Conservation (phyloP, 140 eudicot genomes). For the Erigeron philadelphicus region DNA sequence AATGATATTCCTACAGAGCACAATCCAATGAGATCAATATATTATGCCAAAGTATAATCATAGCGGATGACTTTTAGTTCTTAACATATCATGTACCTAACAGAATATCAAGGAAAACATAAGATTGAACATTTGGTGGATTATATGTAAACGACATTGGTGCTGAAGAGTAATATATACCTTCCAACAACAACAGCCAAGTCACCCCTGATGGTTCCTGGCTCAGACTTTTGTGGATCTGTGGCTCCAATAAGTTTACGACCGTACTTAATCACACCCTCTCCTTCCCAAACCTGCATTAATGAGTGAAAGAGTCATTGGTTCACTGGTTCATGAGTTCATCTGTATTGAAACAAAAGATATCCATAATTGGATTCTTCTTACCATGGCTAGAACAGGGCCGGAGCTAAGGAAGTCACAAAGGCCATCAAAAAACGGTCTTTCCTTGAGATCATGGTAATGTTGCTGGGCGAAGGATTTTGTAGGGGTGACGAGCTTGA, state of each 20-base stretch:
- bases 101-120: not conserved
- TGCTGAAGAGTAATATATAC: slow-evolving; percentile 37
- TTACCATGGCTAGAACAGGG: slow-evolving; percentile 95
- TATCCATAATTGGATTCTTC: not conserved
- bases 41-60: not conserved
- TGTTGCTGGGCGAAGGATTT: slow-evolving; percentile 87
- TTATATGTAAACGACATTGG: not conserved
- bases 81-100: not conserved
- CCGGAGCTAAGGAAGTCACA: slow-evolving; percentile 98
- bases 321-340: not conserved
- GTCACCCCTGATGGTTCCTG: slow-evolving; percentile 98
- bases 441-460: slow-evolving; percentile 86
- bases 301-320: not conserved
- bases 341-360: not conserved
- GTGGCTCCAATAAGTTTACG: slow-evolving; percentile 98
- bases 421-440: slow-evolving; percentile 84
- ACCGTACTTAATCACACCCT: slow-evolving; percentile 90
- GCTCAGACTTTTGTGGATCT: slow-evolving; percentile 96
- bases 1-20: slow-evolving; percentile 54
- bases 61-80: not conserved
- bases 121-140: not conserved
- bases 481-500: slow-evolving; percentile 75
- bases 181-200: slow-evolving; percentile 97
- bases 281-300: slow-evolving; percentile 99
- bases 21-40: not conserved